Evolutionary conservation across 2,329 filamentous ascomycete genomes (phyloP), one percentile per base, ranked within the genome.

Genomic region (Fusarium sp.): DNA sequence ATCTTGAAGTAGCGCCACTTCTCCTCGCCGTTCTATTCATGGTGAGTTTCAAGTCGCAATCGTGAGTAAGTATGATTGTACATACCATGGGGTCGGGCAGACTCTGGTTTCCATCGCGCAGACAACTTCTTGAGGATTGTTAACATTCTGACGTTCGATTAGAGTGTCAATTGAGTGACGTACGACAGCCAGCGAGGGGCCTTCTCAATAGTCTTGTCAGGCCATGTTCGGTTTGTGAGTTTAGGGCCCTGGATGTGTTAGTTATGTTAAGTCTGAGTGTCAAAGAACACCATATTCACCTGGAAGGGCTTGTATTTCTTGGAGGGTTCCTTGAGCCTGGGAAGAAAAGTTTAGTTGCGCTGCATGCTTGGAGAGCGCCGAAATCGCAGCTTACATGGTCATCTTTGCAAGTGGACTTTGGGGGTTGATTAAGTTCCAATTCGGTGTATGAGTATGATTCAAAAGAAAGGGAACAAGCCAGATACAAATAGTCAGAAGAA

Each of bases 1-100:
- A 97, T 97, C 82, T 94, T 90, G 86, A 98, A 98, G 86, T 94
- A 98, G 66, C 87, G 86, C 89, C 92, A 96, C 83, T 98, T 98
- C 85, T 98, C 94, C 50, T 97, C 93, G 73, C 93, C 93, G 77
- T 93, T 96, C 93, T 96, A 75, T 46, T 28, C 32, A 30, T 32
- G 4, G 12, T 65, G 20, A 65, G 62, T 51, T 2, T 8, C n/a
- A 7, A 18, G 27, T 65, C 27, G 23, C 27, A 51, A 18, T 23
- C 46, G 9, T 18, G 18, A 10, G 20, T 16, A 13, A 10, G 13
- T 5, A 48, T 41, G 32, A 3, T 42, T 16, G 20, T 18, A 27
- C 88, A 72, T 85, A 93, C 92, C 94, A 98, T 98, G 69, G 95
- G 94, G 79, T 97, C 93, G 34, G 93, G 90, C 80, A 97, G 85